Percentiles rank a stretch among this genome's conserved stretches.
Conservation (phyloP, 495 filamentous ascomycete genomes). For the Daldinia concentrica region DNA sequence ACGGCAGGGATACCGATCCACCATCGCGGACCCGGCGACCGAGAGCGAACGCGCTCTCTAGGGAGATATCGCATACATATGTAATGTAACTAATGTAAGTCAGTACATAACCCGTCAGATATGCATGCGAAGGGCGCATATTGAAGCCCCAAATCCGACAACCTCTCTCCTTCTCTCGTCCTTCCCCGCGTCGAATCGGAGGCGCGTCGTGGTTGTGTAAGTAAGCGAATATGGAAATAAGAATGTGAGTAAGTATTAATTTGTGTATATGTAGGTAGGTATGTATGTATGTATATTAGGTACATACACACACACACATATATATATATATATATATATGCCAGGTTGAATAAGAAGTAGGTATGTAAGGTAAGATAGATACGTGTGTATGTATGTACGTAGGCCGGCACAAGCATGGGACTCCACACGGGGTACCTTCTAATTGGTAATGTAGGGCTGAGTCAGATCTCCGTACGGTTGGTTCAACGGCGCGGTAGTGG, state of each 20-base stretch:
- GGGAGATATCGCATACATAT: not conserved
- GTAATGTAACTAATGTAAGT: too few species aligned
- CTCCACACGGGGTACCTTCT: conserved; percentile 22
- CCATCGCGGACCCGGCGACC: conserved; percentile 28
- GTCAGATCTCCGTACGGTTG: conserved; percentile 28
- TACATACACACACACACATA: too few species aligned
- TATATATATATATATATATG: not conserved
- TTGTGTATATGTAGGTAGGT: not conserved
- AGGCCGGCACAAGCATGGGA: not conserved
- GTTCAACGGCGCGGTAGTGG: not conserved
- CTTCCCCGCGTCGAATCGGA: too few species aligned
- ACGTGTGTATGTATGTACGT: not conserved
- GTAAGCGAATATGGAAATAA: not conserved
- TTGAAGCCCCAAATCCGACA: not conserved
- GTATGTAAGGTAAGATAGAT: not conserved
- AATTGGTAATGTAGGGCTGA: conserved; percentile 41
- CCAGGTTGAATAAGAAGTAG: not conserved
- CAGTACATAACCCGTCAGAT: not conserved
- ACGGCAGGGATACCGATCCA: conserved; percentile 34
- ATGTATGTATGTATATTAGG: not conserved
- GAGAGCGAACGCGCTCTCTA: not conserved
- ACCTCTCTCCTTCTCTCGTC: too few species aligned
- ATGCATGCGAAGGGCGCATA: not conserved
- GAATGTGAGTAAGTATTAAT: too few species aligned
- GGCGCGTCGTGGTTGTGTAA: not conserved